Evolutionary conservation across 2,329 filamentous ascomycete genomes (phyloP).

Genomic region (Fusarium cyanostomum): DNA sequence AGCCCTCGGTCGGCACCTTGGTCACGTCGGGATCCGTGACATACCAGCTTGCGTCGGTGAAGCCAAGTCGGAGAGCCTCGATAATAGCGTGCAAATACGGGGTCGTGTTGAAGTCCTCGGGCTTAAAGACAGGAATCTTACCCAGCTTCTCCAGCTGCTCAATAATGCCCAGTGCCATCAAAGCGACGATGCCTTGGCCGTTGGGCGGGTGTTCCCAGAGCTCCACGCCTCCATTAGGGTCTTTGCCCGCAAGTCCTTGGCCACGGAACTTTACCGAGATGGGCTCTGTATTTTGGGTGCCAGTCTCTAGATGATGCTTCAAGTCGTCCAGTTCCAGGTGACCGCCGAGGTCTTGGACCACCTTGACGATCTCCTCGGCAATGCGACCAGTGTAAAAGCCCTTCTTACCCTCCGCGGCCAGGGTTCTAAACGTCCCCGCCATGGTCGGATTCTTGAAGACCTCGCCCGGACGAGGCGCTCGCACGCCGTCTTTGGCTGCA

Average conservation of each 20-base stretch:
- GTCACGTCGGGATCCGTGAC: slow-evolving; percentile 82
- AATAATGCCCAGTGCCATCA: slow-evolving; percentile 93
- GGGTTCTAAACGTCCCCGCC: slow-evolving; percentile 79
- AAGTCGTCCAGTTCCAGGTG: slow-evolving; percentile 83
- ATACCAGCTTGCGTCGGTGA: slow-evolving; percentile 91
- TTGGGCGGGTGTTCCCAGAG: slow-evolving; percentile 98
- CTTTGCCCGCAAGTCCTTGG: slow-evolving; percentile 56
- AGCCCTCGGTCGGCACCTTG: slow-evolving; percentile 72
- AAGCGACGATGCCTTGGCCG: slow-evolving; percentile 91
- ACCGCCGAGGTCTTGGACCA: slow-evolving; percentile 79
- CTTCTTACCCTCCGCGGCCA: slow-evolving; percentile 83
- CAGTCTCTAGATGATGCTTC: slow-evolving; percentile 71
- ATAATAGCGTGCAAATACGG: slow-evolving; percentile 87
- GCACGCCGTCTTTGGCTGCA: slow-evolving; percentile 71
- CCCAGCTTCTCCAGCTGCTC: slow-evolving; percentile 82
- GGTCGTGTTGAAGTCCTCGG: slow-evolving; percentile 81
- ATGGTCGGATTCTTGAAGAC: slow-evolving; percentile 87
- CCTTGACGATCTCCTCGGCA: slow-evolving; percentile 82
- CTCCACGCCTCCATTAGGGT: slow-evolving; percentile 67
- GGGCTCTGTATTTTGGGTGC: slow-evolving; percentile 83
- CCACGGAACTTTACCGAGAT: slow-evolving; percentile 83
- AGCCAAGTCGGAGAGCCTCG: slow-evolving; percentile 87
- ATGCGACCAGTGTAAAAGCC: slow-evolving; percentile 92
- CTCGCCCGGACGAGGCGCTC: slow-evolving; percentile 82
- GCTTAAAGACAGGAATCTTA: slow-evolving; percentile 75